Base-by-base conservation (phyloP, 345 rosid species). In the Sisymbrium altissimum region DNA sequence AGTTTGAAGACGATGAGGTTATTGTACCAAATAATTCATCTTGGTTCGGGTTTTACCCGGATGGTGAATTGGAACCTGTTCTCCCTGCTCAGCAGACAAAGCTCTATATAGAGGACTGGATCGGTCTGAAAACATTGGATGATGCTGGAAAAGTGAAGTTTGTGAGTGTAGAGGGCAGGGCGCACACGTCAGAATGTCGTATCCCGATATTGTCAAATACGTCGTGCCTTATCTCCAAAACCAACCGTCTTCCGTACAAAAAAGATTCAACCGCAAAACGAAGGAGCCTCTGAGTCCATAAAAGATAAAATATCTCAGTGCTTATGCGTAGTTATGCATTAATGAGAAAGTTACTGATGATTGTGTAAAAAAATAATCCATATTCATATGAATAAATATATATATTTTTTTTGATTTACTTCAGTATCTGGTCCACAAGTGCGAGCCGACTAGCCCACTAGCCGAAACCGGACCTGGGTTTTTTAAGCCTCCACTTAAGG, bases 1-100 rank as follows among this genome's bases (percentile, higher is more conserved):
- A 95, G 99, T 88, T 83, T 53, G 68, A 89, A 75, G 66, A 84
- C 1, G 97, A 95, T 76, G 84, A 35, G 0, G 88, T 95, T 68
- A 75, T 95, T 83, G 84, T 88, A 70, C 97, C 99, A 4, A 86
- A 69, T 81, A 93, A 91, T 73, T 89, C 96, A 13, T 74, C 97
- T 46, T 95, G 92, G 99, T 92, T 95, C 6, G 92, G 97, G 48
- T 92, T 84, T 77, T 90, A 88, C 53, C 86, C 89, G 0, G 87
- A 95, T 43, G 97, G 96, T 6, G 85, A 80, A 13, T 85, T 84
- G 83, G 38, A 80, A 40, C 87, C 92, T 5, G 70, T 90, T 72
- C 27, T 81, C 69, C 66, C 83, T 48, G 85, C 82, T 49, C 71
- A 87, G 66, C 64, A 87, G 90, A 89, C 91, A 45, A 50, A 35